Evolutionary conservation across 495 filamentous ascomycete species (phyloP).

Genomic region (Penicillium roqueforti): DNA sequence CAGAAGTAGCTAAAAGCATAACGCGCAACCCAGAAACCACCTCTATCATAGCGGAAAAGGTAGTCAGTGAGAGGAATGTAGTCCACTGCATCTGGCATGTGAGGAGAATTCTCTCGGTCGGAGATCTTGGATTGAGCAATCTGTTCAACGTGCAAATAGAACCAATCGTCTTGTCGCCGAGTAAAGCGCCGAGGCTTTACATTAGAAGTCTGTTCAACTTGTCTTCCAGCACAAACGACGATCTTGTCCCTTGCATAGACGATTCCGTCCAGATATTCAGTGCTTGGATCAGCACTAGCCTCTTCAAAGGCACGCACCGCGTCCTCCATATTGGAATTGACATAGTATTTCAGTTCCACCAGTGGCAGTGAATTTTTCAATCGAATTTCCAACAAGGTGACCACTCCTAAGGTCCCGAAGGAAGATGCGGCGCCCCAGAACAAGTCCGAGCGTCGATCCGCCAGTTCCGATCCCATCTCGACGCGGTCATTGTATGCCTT

Average conservation of each 20-base stretch:
- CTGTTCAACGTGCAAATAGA: constrained; percentile 49
- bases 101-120: neutral
- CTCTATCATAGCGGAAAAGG: constrained; percentile 61
- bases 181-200: constrained; percentile 40
- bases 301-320: constrained; percentile 37
- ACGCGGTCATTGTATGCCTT: constrained; percentile 21
- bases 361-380: constrained; percentile 44
- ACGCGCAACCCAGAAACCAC: constrained; percentile 54
- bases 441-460: constrained; percentile 39
- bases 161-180: constrained; percentile 52
- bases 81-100: constrained; percentile 25
- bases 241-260: constrained; percentile 41
- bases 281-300: constrained; percentile 26
- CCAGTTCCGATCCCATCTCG: constrained; percentile 11
- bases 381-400: constrained; percentile 50
- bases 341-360: constrained; percentile 49
- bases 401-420: constrained; percentile 51
- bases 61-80: constrained; percentile 55
- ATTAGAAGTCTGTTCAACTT: constrained; percentile 27
- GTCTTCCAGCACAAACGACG: constrained; percentile 46
- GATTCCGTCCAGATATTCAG: constrained; percentile 56
- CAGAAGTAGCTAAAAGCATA: constrained; percentile 53
- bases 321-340: constrained; percentile 33
- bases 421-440: constrained; percentile 51
- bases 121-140: constrained; percentile 10